phyloP scores from a whole-genome alignment of 352 stramenopile species.

The Elongisporangium prolatum region DNA sequence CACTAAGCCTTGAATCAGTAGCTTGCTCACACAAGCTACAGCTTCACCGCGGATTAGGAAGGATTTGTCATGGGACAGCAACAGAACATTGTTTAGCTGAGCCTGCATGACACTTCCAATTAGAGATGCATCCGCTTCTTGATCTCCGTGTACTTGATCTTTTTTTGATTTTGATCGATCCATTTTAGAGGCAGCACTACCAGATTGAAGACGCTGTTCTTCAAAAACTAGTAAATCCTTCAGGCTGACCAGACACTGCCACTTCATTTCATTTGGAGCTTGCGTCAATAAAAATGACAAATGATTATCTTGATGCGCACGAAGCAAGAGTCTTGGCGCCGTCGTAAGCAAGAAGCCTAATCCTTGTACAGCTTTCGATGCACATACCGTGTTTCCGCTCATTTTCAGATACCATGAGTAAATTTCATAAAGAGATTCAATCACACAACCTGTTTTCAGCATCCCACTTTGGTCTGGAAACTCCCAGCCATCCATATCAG shows the following conservation, averaged over 20 bases:
- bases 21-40: constrained; percentile 49
- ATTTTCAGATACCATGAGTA: constrained; percentile 49
- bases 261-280: constrained; percentile 35
- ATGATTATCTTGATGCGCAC: constrained; percentile 65
- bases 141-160: constrained; percentile 79
- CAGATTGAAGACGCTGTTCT: constrained; percentile 64
- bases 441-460: constrained; percentile 43
- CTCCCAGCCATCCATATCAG: constrained; percentile 55
- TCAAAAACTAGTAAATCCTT: constrained; percentile 68
- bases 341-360: constrained; percentile 77
- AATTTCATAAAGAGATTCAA: constrained; percentile 54
- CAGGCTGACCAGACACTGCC: constrained; percentile 73
- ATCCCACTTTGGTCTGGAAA: constrained; percentile 21
- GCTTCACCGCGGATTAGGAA: constrained; percentile 66
- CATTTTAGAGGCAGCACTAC: constrained; percentile 28
- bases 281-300: constrained; percentile 42
- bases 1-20: constrained; percentile 78
- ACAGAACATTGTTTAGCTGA: constrained; percentile 63
- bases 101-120: constrained; percentile 86
- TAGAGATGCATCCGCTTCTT: constrained; percentile 79
- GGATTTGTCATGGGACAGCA: constrained; percentile 44
- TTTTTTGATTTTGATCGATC: constrained; percentile 60
- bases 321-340: constrained; percentile 61
- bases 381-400: constrained; percentile 36
- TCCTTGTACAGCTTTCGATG: constrained; percentile 74